Conservation (phyloP, 139 green algal species). For the Picochlorum sp. region DNA sequence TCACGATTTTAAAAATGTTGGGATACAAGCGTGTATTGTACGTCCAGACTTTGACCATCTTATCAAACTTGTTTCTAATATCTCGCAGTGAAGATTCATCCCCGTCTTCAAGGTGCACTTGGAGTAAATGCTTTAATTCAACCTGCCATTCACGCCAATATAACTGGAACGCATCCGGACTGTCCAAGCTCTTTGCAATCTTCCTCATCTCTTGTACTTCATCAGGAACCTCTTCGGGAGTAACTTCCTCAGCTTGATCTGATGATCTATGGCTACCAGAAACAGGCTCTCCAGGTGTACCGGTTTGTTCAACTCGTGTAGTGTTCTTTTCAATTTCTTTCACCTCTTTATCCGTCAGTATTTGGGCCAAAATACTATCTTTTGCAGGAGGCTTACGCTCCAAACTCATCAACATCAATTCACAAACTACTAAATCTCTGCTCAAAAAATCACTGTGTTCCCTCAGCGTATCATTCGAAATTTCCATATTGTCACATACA, state of each 20-base stretch:
- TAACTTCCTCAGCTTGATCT: background rate
- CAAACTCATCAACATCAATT: background rate
- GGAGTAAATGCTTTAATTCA: background rate
- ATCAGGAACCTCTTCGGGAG: background rate
- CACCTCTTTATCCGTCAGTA: background rate
- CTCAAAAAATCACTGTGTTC: background rate
- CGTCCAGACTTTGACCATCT: background rate
- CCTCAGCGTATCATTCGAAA: background rate
- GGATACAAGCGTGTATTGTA: background rate
- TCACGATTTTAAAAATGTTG: background rate
- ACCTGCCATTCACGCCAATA: background rate
- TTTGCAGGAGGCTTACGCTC: background rate
- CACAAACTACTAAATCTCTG: background rate
- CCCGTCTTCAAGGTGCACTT: background rate
- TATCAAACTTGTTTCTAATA: background rate
- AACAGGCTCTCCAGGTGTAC: too few species aligned
- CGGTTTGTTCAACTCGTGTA: background rate
- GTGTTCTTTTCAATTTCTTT: background rate
- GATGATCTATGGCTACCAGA: background rate
- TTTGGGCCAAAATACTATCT: background rate
- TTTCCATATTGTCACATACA: background rate
- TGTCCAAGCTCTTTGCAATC: background rate
- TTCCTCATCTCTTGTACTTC: background rate
- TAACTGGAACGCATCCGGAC: background rate
- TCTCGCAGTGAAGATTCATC: background rate